Evolutionary conservation across 768 basidiomycete species (phyloP).

Genomic region (Macrolepiota fuliginosa): DNA sequence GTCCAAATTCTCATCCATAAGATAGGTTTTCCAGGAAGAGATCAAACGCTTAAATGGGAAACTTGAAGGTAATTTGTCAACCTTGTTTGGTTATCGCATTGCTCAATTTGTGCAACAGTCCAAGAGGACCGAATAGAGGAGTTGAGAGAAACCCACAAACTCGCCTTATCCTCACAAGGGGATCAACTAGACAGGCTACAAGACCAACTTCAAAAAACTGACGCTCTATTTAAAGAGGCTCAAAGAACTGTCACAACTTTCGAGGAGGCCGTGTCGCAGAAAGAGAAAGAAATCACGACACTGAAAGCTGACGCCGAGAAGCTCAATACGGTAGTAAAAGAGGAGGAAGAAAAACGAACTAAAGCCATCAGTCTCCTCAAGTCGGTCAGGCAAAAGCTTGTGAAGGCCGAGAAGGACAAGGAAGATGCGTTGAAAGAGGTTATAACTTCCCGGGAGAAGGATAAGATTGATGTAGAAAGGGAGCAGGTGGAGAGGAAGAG

Average conservation of each 20-base stretch:
- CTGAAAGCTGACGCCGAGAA: slow-evolving; percentile 65
- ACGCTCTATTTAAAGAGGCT: slow-evolving; percentile 63
- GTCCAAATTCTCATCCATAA: not conserved
- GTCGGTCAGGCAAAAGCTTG: slow-evolving; percentile 94
- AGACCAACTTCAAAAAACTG: slow-evolving; percentile 65
- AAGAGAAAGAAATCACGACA: slow-evolving; percentile 52
- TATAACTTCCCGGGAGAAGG: slow-evolving; percentile 48
- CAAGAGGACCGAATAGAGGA: slow-evolving; percentile 86
- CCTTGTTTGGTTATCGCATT: not conserved
- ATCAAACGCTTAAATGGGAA: slow-evolving; percentile 71
- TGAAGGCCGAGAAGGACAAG: slow-evolving; percentile 92
- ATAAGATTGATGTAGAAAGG: slow-evolving; percentile 50
- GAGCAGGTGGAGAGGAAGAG: slow-evolving; percentile 51
- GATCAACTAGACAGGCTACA: slow-evolving; percentile 71
- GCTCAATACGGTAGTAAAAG: slow-evolving; percentile 64
- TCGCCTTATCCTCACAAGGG: slow-evolving; percentile 78
- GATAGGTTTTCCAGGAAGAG: slow-evolving; percentile 72
- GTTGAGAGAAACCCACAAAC: slow-evolving; percentile 75
- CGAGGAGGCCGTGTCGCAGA: slow-evolving; percentile 48
- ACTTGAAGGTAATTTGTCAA: slow-evolving; percentile 58
- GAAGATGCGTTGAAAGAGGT: slow-evolving; percentile 73
- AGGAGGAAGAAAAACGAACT: slow-evolving; percentile 96
- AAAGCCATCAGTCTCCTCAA: slow-evolving; percentile 93
- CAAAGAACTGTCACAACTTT: slow-evolving; percentile 45
- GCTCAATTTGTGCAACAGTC: slow-evolving; percentile 38